A percentile compares a stretch with the other conserved stretches of the same genome.
Conservation (phyloP, 257 asterid species). For the Plantago elongata region DNA sequence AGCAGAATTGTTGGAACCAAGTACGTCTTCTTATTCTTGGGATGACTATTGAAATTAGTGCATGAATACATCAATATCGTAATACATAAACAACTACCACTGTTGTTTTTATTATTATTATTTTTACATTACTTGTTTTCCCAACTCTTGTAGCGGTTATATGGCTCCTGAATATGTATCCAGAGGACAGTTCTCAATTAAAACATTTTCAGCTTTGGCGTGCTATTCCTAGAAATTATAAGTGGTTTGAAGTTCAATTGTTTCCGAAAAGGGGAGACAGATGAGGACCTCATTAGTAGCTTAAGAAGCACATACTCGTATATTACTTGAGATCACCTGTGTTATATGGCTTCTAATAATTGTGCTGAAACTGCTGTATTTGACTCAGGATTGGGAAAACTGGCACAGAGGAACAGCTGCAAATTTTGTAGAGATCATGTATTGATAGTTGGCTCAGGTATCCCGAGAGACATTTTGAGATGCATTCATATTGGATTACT, state of each 20-base stretch:
- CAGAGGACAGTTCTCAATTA: no score
- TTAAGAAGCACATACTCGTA: background rate
- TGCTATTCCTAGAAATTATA: slow-evolving; percentile 4
- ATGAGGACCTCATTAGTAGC: background rate
- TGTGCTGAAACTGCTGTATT: background rate
- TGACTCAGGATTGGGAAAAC: background rate
- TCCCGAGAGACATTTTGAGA: background rate
- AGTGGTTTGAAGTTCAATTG: background rate
- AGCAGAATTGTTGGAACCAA: slow-evolving; percentile 7
- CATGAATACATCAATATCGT: no score
- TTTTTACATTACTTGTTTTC: no score
- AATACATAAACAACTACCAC: no score
- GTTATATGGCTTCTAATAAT: background rate
- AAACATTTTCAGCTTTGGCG: no score
- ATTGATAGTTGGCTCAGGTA: background rate
- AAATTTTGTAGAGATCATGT: background rate
- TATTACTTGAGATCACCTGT: background rate
- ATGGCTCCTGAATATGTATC: no score
- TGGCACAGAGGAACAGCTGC: background rate
- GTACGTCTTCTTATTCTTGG: background rate
- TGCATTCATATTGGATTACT: background rate
- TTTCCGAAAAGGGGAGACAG: background rate
- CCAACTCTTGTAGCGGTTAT: no score
- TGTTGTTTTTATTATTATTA: no score
- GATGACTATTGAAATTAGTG: no score